Base-by-base conservation (phyloP, 2,329 filamentous ascomycete genomes). In the Knoxdaviesia proteae region DNA sequence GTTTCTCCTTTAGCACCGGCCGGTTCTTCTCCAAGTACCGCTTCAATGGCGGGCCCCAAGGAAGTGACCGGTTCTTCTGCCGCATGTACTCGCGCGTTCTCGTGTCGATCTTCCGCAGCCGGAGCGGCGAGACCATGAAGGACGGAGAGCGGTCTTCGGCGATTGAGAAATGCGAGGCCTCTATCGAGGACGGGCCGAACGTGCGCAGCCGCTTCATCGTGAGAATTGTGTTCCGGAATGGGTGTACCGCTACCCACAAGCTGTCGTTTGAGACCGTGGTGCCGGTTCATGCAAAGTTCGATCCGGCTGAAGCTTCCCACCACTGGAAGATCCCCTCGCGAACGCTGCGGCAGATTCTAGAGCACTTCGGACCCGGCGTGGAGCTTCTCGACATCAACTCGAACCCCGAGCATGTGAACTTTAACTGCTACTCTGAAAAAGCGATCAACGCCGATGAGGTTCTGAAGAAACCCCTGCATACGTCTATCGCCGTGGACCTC, bases 391-490 rank as follows among this genome's bases (percentile, higher is more conserved):
- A 87, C 50, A 78, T 88, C 48, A 80, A 81, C 52, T 75, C 77
- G 0, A 75, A 84, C 46, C 74, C 76, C 8, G 74, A 81, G 42
- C 71, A 80, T 39, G 76, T 81, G 10, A 80, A 82, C 45, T 83
- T 88, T 51, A 83, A 80, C 31, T 86, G 80, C 53, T 87, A 82
- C 52, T 86, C 80, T 1, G 82, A 87, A 55, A 87, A 84, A 59
- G 74, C 80, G 6, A 69, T 76, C 44, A 78, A 76, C 50, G 75
- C 77, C 40, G 61, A 65, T 45, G 80, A 82, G 51, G 74, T 84
- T 10, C 59, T 87, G 38, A 86, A 84, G 54, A 83, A 87, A 53
- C 82, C 82, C 5, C 64, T 88, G 1, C 80, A 84, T 50, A 88
- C 82, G 7, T 82, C 80, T 32, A 82, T 88, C 47, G 73, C 80